Percentiles rank a stretch among this genome's conserved stretches.
Conservation (phyloP, 108 stramenopile species). For the Cyclotella cryptica region DNA sequence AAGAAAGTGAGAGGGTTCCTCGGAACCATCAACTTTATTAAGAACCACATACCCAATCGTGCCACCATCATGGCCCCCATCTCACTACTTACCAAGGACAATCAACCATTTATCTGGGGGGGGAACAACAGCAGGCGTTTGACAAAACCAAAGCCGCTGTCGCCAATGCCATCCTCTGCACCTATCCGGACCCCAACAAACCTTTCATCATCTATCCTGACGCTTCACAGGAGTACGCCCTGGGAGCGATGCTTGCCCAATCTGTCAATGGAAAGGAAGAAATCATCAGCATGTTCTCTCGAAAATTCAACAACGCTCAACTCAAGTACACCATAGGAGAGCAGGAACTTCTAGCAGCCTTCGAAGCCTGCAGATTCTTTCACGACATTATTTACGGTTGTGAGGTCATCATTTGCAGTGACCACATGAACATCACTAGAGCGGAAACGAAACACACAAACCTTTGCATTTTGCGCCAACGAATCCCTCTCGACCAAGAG, state of each 20-base stretch:
- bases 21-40: slow-evolving; percentile 44
- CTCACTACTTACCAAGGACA: slow-evolving; percentile 20
- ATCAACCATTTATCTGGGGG: slow-evolving; percentile 10
- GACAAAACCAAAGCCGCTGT: slow-evolving; percentile 2
- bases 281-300: slow-evolving; percentile 22
- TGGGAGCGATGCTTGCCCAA: slow-evolving; percentile 53
- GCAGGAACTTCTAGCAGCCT: slow-evolving; percentile 47
- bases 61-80: slow-evolving; percentile 40
- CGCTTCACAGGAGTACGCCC: slow-evolving; percentile 36
- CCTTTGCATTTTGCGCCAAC: slow-evolving; percentile 9
- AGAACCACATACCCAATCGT: slow-evolving; percentile 33
- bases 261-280: slow-evolving; percentile 16
- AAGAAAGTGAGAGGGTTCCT: slow-evolving; percentile 42
- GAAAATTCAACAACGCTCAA: slow-evolving; percentile 49
- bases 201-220: slow-evolving; percentile 56
- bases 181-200: slow-evolving; percentile 48
- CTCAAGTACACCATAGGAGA: slow-evolving; percentile 48
- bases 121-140: slow-evolving; percentile 8
- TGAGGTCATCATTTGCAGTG: not conserved
- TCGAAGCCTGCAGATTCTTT: slow-evolving; percentile 25
- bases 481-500: too few relatives aligned
- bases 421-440: slow-evolving; percentile 17
- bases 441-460: not conserved
- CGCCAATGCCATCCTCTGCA: slow-evolving; percentile 7
- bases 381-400: slow-evolving; percentile 27